Evolutionary conservation across 2,329 filamentous ascomycete genomes (phyloP).

Genomic region (Ophiobolus disseminans): DNA sequence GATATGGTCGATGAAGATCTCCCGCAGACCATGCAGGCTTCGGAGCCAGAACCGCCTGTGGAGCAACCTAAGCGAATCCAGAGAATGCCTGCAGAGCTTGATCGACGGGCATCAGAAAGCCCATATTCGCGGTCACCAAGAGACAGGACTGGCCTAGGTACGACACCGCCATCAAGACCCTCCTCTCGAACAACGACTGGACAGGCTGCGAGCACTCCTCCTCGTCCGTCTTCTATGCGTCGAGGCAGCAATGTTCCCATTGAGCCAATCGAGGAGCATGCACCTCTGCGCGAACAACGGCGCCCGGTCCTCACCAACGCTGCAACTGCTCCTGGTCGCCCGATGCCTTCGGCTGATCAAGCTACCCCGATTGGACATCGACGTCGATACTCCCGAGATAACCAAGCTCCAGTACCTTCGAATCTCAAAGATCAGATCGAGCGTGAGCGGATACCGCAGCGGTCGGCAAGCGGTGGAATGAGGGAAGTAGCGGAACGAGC

Average conservation of each 20-base stretch:
- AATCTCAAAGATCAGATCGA: constrained; percentile 58
- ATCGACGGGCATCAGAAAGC: constrained; percentile 36
- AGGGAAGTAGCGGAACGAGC: constrained; percentile 66
- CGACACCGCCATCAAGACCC: constrained; percentile 45
- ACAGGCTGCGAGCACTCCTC: constrained; percentile 34
- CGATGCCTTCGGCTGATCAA: constrained; percentile 47
- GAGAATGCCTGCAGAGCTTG: constrained; percentile 37
- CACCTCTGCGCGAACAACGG: constrained; percentile 48
- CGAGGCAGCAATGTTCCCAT: constrained; percentile 45
- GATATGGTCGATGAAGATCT: constrained; percentile 80
- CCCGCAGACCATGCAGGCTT: constrained; percentile 43
- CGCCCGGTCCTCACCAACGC: constrained; percentile 54
- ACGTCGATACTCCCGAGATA: constrained; percentile 65
- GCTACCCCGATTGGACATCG: constrained; percentile 59
- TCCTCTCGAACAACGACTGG: constrained; percentile 40
- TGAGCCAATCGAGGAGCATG: constrained; percentile 43
- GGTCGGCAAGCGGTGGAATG: constrained; percentile 46
- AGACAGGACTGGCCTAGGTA: constrained; percentile 34
- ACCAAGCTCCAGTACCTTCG: constrained; percentile 53
- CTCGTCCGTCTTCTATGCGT: constrained; percentile 31
- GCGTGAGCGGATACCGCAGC: constrained; percentile 51
- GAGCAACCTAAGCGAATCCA: constrained; percentile 34
- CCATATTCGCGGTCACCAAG: constrained; percentile 44
- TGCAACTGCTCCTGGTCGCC: constrained; percentile 54
- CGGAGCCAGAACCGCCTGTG: constrained; percentile 34